Evolutionary conservation across 2,329 filamentous ascomycete genomes (phyloP).

Genomic region (Lecanicillium sp.): DNA sequence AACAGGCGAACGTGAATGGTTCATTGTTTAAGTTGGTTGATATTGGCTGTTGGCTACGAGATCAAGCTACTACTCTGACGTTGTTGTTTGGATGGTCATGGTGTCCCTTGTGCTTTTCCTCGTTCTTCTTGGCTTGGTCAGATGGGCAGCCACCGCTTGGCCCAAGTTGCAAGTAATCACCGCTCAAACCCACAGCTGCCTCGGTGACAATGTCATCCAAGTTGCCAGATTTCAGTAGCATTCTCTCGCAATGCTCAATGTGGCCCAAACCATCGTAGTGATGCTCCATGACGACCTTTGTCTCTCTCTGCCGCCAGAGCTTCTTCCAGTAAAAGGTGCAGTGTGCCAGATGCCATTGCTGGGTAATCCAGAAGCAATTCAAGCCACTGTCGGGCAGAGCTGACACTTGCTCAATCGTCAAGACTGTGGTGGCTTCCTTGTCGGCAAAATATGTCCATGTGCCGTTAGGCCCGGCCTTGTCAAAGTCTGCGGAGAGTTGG

Average conservation of each 20-base stretch:
- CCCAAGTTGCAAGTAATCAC: background rate
- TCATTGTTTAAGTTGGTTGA: background rate
- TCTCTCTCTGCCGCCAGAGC: background rate
- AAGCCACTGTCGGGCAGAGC: background rate
- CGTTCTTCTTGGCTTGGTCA: background rate
- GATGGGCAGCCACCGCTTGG: background rate
- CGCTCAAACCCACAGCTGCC: background rate
- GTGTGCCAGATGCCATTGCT: background rate
- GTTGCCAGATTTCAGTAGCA: background rate
- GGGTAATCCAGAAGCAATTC: background rate
- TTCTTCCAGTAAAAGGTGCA: background rate
- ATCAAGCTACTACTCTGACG: background rate
- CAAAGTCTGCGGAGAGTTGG: background rate
- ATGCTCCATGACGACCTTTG: background rate
- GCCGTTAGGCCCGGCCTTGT: background rate
- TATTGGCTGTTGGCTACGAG: background rate
- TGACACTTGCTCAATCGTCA: background rate
- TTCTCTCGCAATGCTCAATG: background rate
- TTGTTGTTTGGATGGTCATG: background rate
- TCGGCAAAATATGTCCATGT: background rate
- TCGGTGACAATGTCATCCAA: background rate
- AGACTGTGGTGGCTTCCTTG: background rate
- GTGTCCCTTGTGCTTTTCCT: background rate
- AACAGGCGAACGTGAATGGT: background rate
- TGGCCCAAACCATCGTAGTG: background rate